Evolutionary conservation across 2,329 filamentous ascomycete species (phyloP).

Genomic region (Acrodontium crateriforme): DNA sequence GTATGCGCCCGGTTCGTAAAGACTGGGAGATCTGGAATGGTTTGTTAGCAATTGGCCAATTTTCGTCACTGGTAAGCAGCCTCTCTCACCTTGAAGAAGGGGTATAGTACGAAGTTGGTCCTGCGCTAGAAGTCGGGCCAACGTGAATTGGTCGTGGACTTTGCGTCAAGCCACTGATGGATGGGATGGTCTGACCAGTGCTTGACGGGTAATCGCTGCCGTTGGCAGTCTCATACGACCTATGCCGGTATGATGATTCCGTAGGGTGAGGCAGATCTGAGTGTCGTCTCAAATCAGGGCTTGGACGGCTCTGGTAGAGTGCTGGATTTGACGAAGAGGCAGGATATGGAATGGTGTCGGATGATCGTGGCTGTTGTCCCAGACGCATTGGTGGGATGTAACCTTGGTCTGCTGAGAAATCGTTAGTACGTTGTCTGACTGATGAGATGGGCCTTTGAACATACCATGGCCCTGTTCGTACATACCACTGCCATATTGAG

Average conservation of each 20-base stretch:
- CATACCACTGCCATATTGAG: conserved; percentile 18
- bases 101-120: conserved; percentile 3
- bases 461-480: conserved; percentile 19
- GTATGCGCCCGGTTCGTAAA: conserved; percentile 18
- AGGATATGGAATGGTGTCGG: conserved; percentile 13
- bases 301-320: conserved; percentile 16
- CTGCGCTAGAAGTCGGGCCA: conserved; percentile 7
- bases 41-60: no score
- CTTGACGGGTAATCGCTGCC: conserved; percentile 14
- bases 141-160: conserved; percentile 19
- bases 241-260: conserved; percentile 12
- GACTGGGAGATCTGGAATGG: conserved; percentile 16
- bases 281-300: conserved; percentile 12
- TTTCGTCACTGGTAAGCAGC: conserved; percentile 1
- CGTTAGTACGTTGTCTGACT: conserved; percentile 6
- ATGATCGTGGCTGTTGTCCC: conserved; percentile 15
- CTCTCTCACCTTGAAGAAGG: background rate
- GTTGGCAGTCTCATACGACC: conserved; percentile 16
- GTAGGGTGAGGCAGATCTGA: conserved; percentile 15
- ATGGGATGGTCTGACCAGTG: conserved; percentile 17
- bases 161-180: conserved; percentile 22
- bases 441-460: conserved; percentile 4
- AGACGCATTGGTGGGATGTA: conserved; percentile 21
- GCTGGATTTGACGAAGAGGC: conserved; percentile 18
- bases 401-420: conserved; percentile 19